Evolutionary conservation across 345 rosid species (phyloP), one percentile per base, ranked within the genome.

Genomic region (Populus nigra): DNA sequence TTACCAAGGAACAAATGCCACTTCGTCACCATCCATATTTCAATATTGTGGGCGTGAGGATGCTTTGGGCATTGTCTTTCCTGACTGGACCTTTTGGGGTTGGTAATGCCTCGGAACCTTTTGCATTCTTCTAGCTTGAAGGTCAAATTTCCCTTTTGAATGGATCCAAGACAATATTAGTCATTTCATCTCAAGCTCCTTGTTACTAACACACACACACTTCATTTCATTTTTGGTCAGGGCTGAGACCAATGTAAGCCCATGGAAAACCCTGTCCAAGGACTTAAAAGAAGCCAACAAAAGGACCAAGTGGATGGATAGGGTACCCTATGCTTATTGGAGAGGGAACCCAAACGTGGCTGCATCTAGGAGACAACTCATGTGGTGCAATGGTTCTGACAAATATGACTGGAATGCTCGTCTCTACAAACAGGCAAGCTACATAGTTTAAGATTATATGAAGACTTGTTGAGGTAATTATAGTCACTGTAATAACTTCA

Each of bases 51-150:
- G 85, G 23, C 83, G 88, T 62, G 79, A 86, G 38, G 87, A 87
- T 43, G 82, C 91, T 11, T 82, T 91, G 8, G 93, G 87, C 43
- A 78, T 94, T 17, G 90, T 92, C 20, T 94, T 94, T 70, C 98
- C 97, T 0, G 97, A 94, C 76, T 94, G 98, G 98, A 87, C 98
- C 53, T 92, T 88, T 71, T 94, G 98, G 98, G 98, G 98, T 81
- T 92, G 98, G 98, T 94, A 81, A 78, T 78, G 38, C 12, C 39
- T 55, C 36, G 39, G 39, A 38, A 38, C 39, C 47, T 43, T 43
- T 43, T 9, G 47, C 47, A 43, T 43, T 11, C 13, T 43, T 9
- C 47, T 43, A 38, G 15, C 36, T 33, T 33, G 36, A 39, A 39
- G 10, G 6, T 47, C 18, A 47, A 47, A 47, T 47, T 15, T 15